Evolutionary conservation across 2,329 filamentous ascomycete genomes (phyloP), one percentile per base, ranked within the genome.

Genomic region (Claviceps humidiphila): DNA sequence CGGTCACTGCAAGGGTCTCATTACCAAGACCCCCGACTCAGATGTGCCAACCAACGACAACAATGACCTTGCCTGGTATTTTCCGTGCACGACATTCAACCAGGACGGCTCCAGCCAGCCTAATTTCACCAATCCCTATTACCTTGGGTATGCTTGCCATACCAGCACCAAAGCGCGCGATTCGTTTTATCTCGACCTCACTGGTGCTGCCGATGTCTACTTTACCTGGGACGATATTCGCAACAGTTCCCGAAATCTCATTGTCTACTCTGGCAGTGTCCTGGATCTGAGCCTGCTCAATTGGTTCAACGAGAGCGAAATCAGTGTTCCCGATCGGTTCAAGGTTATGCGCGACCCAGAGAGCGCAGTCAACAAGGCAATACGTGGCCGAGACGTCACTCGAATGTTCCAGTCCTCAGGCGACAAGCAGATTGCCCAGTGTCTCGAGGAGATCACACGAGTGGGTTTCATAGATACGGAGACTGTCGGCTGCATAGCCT

Each of bases 401-500:
- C 87, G 90, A 55, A 78, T 87, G 53, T 91, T 95, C 67, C 88
- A 95, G 63, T 82, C 81, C 1, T 76, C 80, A 7, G 70, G 76
- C 2, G 89, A 96, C 62, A 96, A 91, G 74, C 76, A 81, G 58
- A 76, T 91, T 49, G 90, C 87, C 13, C 81, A 89, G 64, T 98
- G 93, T 67, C 81, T 98, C 57, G 82, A 89, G 56, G 84, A 98
- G 62, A 95, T 94, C 57, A 89, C 95, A 77, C 95, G 91, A 67
- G 93, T 98, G 50, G 93, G 93, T 54, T 90, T 86, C 13, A 85
- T 98, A 55, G 94, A 98, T 63, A 97, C 93, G 0, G 90, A 95
- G 61, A 95, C 88, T 6, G 87, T 98, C 48, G 93, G 93, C 16
- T 98, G 93, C 71, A 98, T 98, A 66, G 93, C 93, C 2, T 95